A percentile compares a stretch with the other conserved stretches of the same genome.
phyloP scores from a whole-genome alignment of 148 eudicot species.

The Arctostaphylos glauca region DNA sequence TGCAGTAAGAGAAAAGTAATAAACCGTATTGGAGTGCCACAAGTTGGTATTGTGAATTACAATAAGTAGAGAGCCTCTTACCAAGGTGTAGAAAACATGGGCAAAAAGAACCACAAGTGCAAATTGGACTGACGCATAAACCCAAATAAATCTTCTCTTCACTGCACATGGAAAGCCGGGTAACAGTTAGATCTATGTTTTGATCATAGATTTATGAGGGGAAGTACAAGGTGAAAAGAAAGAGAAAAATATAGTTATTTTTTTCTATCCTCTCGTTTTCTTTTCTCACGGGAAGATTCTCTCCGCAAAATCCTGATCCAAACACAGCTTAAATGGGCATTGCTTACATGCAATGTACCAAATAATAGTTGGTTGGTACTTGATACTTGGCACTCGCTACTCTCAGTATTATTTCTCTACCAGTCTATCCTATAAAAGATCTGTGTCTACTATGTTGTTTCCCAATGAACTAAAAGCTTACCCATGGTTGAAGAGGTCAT shows the following conservation, averaged over 20 bases:
- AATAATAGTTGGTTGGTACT: neutral
- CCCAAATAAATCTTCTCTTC: conserved; percentile 72
- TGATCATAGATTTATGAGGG: neutral
- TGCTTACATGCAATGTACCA: neutral
- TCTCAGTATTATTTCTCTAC: neutral
- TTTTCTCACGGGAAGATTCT: neutral
- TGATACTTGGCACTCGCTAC: neutral
- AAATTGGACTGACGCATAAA: conserved; percentile 69
- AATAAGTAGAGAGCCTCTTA: conserved; percentile 27
- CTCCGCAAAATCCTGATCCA: neutral
- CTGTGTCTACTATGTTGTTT: neutral
- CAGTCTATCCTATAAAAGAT: neutral
- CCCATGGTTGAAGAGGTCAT: conserved; percentile 95
- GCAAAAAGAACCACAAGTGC: conserved; percentile 73
- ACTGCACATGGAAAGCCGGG: conserved; percentile 34
- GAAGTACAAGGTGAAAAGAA: neutral
- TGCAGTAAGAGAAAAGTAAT: neutral
- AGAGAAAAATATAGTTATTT: neutral
- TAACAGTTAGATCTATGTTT: neutral
- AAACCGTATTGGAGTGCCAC: neutral
- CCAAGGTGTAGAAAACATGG: conserved; percentile 77
- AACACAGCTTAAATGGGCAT: neutral
- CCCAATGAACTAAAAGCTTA: conserved; percentile 15
- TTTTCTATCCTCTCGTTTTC: neutral
- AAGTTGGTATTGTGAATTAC: neutral